These are phyloP conservation scores for Casuarina equisetifolia DNA, from an alignment of 306 rosid species.

Conservation along the genomic window DNA sequence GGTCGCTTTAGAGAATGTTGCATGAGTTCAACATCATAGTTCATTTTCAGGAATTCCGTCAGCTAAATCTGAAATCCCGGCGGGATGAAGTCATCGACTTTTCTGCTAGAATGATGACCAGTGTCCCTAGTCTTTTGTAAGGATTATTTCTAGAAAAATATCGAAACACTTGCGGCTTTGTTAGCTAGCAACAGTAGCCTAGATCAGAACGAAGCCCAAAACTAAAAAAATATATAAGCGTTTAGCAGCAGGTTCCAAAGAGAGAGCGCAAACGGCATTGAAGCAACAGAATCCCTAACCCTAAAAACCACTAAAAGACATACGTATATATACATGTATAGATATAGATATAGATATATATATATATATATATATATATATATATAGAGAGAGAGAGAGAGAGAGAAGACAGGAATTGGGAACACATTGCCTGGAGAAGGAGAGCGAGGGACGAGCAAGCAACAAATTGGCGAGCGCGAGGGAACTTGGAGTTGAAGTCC, in stretches of 20 bases:
- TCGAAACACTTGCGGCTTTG: not conserved
- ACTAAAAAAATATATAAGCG: not conserved
- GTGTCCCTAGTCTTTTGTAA: not conserved
- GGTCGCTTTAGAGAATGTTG: not conserved
- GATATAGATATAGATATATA: too few relatives aligned
- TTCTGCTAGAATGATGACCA: not conserved
- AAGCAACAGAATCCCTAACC: slow-evolving; percentile 1
- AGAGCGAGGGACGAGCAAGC: slow-evolving; percentile 64
- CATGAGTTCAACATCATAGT: not conserved
- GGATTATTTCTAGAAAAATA: not conserved
- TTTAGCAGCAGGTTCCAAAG: not conserved
- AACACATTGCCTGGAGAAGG: slow-evolving; percentile 57
- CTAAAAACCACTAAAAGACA: slow-evolving; percentile 7
- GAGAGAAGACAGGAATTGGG: not conserved
- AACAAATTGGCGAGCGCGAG: slow-evolving; percentile 53
- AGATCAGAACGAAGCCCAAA: not conserved
- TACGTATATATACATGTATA: too few relatives aligned
- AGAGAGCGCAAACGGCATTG: not conserved
- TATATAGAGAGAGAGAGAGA: not conserved
- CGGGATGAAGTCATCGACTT: too few relatives aligned
- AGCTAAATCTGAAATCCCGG: not conserved
- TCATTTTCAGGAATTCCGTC: not conserved
- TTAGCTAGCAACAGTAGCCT: not conserved
- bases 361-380: too few relatives aligned
- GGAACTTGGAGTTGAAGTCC: slow-evolving; percentile 60